Conservation (phyloP, 768 basidiomycete genomes). For the Dentipellis sp. region DNA sequence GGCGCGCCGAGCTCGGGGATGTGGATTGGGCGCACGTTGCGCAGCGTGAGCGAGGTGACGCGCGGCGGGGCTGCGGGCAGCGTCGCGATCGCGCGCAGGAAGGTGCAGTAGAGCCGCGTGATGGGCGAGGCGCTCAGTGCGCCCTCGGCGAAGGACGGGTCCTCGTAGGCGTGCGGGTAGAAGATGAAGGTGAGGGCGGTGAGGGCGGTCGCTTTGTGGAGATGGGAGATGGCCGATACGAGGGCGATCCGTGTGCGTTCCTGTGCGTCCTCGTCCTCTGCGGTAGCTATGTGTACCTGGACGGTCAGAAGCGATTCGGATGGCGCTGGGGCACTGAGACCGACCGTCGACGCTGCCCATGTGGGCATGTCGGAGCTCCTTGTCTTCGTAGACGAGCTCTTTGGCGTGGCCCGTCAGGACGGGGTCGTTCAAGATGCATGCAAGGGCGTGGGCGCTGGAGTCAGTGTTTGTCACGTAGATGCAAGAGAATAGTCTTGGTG, state of each 20-base stretch:
- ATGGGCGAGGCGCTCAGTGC: not conserved
- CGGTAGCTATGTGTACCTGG: too few species aligned
- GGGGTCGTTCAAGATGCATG: not conserved
- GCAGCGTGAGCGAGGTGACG: not conserved
- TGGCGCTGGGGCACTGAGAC: too few species aligned
- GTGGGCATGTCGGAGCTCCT: not conserved
- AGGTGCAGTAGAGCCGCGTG: not conserved
- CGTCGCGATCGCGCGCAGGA: not conserved
- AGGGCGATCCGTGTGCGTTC: not conserved
- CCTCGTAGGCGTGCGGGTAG: slow-evolving; percentile 6
- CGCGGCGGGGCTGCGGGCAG: not conserved
- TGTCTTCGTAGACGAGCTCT: not conserved
- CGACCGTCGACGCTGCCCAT: too few species aligned
- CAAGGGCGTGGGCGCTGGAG: not conserved
- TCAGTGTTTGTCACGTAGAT: not conserved
- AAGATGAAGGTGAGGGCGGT: slow-evolving; percentile 2
- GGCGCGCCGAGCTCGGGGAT: not conserved
- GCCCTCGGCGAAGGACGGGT: not conserved
- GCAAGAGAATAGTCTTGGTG: not conserved
- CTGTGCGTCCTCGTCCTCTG: not conserved
- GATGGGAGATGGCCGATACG: not conserved
- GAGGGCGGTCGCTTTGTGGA: slow-evolving; percentile 1
- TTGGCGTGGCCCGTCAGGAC: not conserved
- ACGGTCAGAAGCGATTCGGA: too few species aligned
- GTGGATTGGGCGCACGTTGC: not conserved